Conservation (phyloP, 2,329 filamentous ascomycete genomes). For the Stagonosporopsis tanaceti region DNA sequence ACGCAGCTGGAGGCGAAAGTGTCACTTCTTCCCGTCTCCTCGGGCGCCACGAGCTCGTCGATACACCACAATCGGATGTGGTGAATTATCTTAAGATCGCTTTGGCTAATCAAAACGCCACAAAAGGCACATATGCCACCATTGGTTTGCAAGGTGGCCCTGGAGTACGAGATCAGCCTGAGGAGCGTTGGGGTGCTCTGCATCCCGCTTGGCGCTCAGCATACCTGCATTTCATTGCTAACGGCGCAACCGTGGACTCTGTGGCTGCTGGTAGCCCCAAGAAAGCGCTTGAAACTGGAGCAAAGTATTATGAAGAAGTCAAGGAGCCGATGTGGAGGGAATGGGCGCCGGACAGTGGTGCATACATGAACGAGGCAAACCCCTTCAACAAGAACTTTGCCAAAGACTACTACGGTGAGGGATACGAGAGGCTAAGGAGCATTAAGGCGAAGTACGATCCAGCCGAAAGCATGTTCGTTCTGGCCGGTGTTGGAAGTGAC, state of each 20-base stretch:
- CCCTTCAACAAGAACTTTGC: slow-evolving; percentile 20
- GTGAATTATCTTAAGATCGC: slow-evolving; percentile 21
- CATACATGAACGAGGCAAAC: slow-evolving; percentile 33
- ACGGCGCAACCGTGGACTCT: slow-evolving; percentile 24
- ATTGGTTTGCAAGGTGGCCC: slow-evolving; percentile 42
- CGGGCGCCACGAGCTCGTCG: slow-evolving; percentile 30
- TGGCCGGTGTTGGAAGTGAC: slow-evolving; percentile 32
- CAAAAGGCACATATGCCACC: slow-evolving; percentile 29
- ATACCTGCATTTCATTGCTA: slow-evolving; percentile 44
- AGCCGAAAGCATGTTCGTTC: slow-evolving; percentile 29
- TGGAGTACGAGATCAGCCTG: slow-evolving; percentile 32
- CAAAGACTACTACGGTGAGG: slow-evolving; percentile 24
- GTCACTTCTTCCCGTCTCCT: slow-evolving; percentile 41
- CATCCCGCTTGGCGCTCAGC: slow-evolving; percentile 46
- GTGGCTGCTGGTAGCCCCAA: slow-evolving; percentile 15
- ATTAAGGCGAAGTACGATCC: slow-evolving; percentile 26
- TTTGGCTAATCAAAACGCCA: slow-evolving; percentile 27
- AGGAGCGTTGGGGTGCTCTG: slow-evolving; percentile 36
- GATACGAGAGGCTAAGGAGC: slow-evolving; percentile 15
- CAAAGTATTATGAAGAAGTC: slow-evolving; percentile 25
- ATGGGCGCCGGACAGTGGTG: slow-evolving; percentile 22
- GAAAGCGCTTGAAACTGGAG: slow-evolving; percentile 16
- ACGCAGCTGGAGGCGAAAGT: slow-evolving; percentile 32
- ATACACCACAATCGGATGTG: slow-evolving; percentile 19
- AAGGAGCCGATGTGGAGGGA: slow-evolving; percentile 31